These are phyloP conservation scores for Mycena latifolia DNA, from an alignment of 768 basidiomycete genomes.

Conservation along the genomic window DNA sequence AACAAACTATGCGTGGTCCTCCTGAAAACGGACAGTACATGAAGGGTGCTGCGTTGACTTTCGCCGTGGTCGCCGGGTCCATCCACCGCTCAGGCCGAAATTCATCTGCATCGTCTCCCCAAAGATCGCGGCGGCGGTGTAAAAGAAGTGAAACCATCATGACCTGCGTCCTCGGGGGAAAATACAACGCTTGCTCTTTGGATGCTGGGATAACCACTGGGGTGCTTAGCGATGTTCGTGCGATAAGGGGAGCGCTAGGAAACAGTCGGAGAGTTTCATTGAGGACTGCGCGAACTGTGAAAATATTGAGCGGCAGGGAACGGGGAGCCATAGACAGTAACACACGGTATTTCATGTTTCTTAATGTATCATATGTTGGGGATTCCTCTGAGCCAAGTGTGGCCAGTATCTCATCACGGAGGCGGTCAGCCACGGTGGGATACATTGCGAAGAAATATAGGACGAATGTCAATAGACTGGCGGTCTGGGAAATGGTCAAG, in stretches of 20 bases:
- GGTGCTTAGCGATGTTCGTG: constrained; percentile 6
- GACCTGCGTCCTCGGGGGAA: constrained; percentile 12
- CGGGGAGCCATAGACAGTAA: constrained; percentile 1
- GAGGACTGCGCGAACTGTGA: constrained; percentile 61
- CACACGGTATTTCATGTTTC: constrained; percentile 60
- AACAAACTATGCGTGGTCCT: constrained; percentile 15
- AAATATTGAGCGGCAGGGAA: background rate
- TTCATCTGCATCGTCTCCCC: constrained; percentile 25
- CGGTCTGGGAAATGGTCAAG: constrained; percentile 48
- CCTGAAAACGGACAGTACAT: constrained; percentile 24
- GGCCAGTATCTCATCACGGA: constrained; percentile 56
- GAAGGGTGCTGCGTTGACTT: constrained; percentile 18
- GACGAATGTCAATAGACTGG: constrained; percentile 60
- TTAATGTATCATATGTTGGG: constrained; percentile 56
- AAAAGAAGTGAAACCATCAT: constrained; percentile 9
- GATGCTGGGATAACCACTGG: constrained; percentile 21
- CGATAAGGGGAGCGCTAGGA: constrained; percentile 16
- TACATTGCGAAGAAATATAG: constrained; percentile 56
- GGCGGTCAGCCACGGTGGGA: constrained; percentile 55
- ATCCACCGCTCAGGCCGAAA: constrained; percentile 25
- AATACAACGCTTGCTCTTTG: constrained; percentile 8
- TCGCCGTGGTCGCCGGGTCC: constrained; percentile 7
- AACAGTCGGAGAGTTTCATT: constrained; percentile 43
- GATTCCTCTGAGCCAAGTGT: constrained; percentile 47
- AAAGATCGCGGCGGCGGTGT: constrained; percentile 18